Percentiles rank a stretch among this genome's conserved stretches.
Conservation (phyloP, 2,329 filamentous ascomycete genomes). For the Diplodia corticola region DNA sequence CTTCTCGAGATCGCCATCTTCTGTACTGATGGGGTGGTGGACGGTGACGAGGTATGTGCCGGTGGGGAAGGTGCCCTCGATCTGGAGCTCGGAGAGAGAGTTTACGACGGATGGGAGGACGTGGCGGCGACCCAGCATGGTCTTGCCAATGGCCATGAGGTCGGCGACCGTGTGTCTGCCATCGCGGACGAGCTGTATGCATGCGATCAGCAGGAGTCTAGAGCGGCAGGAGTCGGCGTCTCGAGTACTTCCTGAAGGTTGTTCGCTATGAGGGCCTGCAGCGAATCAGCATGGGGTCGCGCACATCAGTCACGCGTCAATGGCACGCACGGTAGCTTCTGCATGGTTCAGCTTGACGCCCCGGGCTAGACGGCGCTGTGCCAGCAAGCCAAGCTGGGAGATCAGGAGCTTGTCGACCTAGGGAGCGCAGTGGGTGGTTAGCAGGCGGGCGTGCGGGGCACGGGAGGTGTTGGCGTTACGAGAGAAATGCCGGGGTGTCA, state of each 20-base stretch:
- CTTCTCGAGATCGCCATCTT: conserved; percentile 82
- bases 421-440: conserved; percentile 10
- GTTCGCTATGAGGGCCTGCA: conserved; percentile 76
- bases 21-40: conserved; percentile 80
- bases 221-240: background rate
- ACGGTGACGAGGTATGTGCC: conserved; percentile 95
- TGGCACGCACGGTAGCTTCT: conserved; percentile 71
- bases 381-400: conserved; percentile 82
- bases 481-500: background rate
- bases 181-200: conserved; percentile 80
- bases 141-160: conserved; percentile 87
- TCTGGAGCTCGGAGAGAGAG: conserved; percentile 81
- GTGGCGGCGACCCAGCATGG: conserved; percentile 90
- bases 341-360: conserved; percentile 87
- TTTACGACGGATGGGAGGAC: conserved; percentile 79
- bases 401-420: conserved; percentile 96
- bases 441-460: background rate
- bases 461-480: background rate
- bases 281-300: conserved; percentile 33
- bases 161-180: conserved; percentile 88
- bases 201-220: background rate
- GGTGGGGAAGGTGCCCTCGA: conserved; percentile 88
- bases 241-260: conserved; percentile 76
- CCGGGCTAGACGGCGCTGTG: conserved; percentile 82
- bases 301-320: conserved; percentile 4